Evolutionary conservation across 2,329 filamentous ascomycete genomes (phyloP), one percentile per base, ranked within the genome.

Genomic region (Coniosporium tulheliwenetii): DNA sequence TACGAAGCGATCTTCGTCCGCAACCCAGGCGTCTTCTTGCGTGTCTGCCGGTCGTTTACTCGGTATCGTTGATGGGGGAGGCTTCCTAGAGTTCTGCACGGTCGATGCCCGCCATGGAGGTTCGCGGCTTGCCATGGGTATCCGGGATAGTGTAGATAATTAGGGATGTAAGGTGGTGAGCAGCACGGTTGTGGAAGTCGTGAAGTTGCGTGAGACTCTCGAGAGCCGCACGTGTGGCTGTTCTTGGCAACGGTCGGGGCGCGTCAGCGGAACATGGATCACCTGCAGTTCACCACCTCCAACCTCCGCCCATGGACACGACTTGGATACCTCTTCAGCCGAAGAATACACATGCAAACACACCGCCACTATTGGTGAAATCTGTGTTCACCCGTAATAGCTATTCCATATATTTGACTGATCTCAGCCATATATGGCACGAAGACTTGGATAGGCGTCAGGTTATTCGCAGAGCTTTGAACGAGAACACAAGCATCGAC

Each of bases 1-100:
- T 42, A 96, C 91, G 55, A 98, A 98, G 48, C 81, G 79, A 65
- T 98, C 91, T 60, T 98, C 91, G 52, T 93, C 84, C 40, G 89
- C 84, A 14, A 96, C 84, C 70, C 91, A 98, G 15, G 65, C 65
- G 42, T 63, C 64, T 50, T 70, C 67, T 45, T 65, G 61, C 31
- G 62, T 64, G 44, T 67, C 64, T 13, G 60, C 61, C 12, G 61
- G 58, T 35, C 65, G 63, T 49, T 68, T 69, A 44, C 45, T 49
- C 26, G 51, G 56, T 30, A 64, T 51, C 5, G 54, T 60, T 7
- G 60, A 58, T 7, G 51, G 48, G 4, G 47, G 43, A 14, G 51
- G 50, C 15, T 46, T 50, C 10, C 51, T 26, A 7, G 19, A 26
- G 37, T 4, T 29, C 30, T n/a, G 26, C 5, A 30, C 13, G 34